Evolutionary conservation across 2,329 filamentous ascomycete species (phyloP), one percentile per base, ranked within the genome.

Genomic region (Aspergillus pseudonomiae): DNA sequence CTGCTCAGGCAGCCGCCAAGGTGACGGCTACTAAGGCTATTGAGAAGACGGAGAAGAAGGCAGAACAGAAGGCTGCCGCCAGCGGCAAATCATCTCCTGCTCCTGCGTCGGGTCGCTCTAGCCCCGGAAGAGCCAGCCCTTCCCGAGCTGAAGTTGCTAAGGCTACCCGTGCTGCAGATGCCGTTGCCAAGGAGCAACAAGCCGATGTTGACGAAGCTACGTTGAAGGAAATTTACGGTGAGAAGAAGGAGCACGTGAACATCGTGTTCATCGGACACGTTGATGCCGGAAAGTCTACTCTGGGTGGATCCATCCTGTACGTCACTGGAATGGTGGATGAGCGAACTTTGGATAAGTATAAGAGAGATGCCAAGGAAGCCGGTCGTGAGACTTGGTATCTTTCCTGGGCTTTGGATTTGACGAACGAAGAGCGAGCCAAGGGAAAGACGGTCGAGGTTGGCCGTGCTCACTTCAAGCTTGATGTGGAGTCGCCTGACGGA

Each of bases 251-350:
- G 76, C 88, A 91, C 72, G 85, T 99, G 74, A 99, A 99, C 81
- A 91, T 99, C 71, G 97, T 98, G 69, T 97, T 98, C 81, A 91
- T 98, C 75, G 94, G 95, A 58, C 95, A 99, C 85, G 96, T 99
- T 73, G 95, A 99, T 83, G 95, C 95, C 59, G 95, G 95, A 72
- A 99, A 99, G 83, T 97, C 93, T 45, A 99, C 95, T 3, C 85
- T 99, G 6, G 95, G 95, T 76, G 95, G 95, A 57, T 92, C 92
- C 59, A 96, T 99, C 67, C 85, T 99, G 16, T 97, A 95, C 78
- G 89, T 88, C 59, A 97, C 94, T 6, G 95, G 95, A 65, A 99
- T 98, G 95, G 95, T 99, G n/a, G 96, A 99, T 75, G 93, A 99
- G 81, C 89, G 95, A 77, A 99, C 95, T 41, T 88, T 99, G 85